Evolutionary conservation across 352 stramenopile species (phyloP).

Genomic region (Pythium scleroteichum): DNA sequence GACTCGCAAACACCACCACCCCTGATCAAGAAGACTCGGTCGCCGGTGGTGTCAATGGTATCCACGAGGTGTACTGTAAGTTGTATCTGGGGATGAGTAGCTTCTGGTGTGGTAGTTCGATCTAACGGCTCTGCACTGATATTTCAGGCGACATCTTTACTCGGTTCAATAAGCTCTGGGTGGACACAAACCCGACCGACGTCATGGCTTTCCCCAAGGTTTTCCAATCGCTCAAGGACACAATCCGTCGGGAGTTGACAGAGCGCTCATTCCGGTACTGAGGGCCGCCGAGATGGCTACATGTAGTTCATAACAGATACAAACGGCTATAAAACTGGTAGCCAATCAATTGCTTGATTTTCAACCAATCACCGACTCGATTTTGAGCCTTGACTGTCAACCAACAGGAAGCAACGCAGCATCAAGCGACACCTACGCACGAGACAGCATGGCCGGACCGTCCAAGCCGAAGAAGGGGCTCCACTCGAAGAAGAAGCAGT

Average conservation of each 20-base stretch:
- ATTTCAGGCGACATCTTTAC: constrained; percentile 67
- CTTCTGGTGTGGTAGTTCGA: background rate
- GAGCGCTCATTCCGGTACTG: constrained; percentile 69
- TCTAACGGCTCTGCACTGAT: constrained; percentile 6
- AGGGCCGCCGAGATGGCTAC: constrained; percentile 32
- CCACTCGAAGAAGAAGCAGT: constrained; percentile 86
- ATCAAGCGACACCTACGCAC: constrained; percentile 15
- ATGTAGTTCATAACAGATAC: constrained; percentile 30
- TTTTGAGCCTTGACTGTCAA: constrained; percentile 18
- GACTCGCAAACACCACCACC: constrained; percentile 21
- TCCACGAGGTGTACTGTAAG: constrained; percentile 83
- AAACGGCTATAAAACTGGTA: constrained; percentile 7
- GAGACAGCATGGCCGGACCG: constrained; percentile 38
- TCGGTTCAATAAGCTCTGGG: constrained; percentile 84
- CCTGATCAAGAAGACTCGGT: constrained; percentile 32
- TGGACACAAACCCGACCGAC: constrained; percentile 77
- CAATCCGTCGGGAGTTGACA: constrained; percentile 56
- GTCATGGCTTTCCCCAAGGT: constrained; percentile 86
- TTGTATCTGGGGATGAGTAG: too few relatives aligned
- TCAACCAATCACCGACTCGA: background rate
- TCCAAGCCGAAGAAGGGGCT: constrained; percentile 62
- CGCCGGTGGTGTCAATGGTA: constrained; percentile 37
- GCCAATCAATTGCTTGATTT: constrained; percentile 25
- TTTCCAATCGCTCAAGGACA: constrained; percentile 79
- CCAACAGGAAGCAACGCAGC: constrained; percentile 20